Evolutionary conservation across 73 alveolate species (phyloP), one percentile per base, ranked within the genome.

Genomic region (Paramecium bursaria): DNA sequence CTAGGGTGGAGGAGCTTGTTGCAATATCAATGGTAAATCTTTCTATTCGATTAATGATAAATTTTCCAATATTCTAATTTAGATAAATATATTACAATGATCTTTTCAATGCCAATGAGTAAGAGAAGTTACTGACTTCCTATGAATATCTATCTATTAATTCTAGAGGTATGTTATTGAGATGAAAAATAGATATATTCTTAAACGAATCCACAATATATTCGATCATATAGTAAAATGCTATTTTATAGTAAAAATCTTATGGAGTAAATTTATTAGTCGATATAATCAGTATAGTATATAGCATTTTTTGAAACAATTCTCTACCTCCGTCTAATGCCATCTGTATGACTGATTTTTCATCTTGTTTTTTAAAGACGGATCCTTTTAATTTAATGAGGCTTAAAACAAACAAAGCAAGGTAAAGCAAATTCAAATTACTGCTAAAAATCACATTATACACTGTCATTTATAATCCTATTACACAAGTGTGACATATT

Each of bases 281-380:
- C 53, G 22, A 39, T 4, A 47, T 39, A 4, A 67, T 67, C 46
- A 67, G 27, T 67, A 67, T 39, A 11, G 44, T 67, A 42, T 67
- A 67, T 3, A 42, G 30, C 10, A 42, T 42, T 42, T 67, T 67
- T 67, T 67, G 39, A 19, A 67, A 67, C 23, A 19, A 35, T 35
- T 67, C 82, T 67, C 55, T 67, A 39, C 82, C 82, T 21, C 44
- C 82, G 44, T 67, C 44, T 31, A 67, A 11, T 1, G 55, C 55
- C 17, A 47, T 67, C 21, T 53, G 4, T 14, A 67, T 0, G 10
- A 42, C 19, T 4, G 82, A 67, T 15, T 67, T 67, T 5, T 67
- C 82, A 67, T 67, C 82, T 7, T 67, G 21, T 67, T 67, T 67
- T 67, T 67, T 67, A 14, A 67, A 67, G 0, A 67, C 82, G 33